Conservation (phyloP, 352 stramenopile genomes). For the Globisporangium polare region DNA sequence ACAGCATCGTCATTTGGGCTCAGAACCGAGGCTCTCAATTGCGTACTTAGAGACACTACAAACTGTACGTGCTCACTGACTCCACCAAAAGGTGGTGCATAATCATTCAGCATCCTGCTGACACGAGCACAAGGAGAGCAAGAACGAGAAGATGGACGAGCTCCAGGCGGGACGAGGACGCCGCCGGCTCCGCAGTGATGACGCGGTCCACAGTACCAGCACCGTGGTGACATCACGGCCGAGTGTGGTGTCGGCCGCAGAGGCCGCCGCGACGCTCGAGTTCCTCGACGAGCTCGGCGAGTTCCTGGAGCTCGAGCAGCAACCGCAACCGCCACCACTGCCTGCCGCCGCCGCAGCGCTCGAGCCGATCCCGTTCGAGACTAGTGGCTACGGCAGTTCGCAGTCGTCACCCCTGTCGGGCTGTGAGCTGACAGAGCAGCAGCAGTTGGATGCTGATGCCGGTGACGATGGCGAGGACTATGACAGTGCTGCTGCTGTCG, state of each 20-base stretch:
- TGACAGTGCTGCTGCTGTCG: too few relatives aligned
- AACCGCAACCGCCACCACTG: neutral
- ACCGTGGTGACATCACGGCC: too few relatives aligned
- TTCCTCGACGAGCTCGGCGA: conserved; percentile 1
- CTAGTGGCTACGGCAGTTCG: neutral
- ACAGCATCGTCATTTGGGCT: too few relatives aligned
- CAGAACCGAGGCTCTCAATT: neutral
- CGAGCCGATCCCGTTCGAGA: neutral
- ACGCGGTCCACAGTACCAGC: neutral
- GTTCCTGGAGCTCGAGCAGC: conserved; percentile 1
- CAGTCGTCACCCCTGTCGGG: neutral
- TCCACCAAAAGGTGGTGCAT: neutral
- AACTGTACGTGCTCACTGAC: neutral
- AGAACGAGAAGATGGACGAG: neutral
- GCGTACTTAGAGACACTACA: neutral
- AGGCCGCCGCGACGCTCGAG: neutral
- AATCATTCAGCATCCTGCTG: neutral
- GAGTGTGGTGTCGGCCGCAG: neutral
- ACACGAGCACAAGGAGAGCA: neutral
- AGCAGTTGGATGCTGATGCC: neutral
- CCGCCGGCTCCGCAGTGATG: neutral
- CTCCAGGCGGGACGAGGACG: neutral
- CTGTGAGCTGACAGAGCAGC: neutral
- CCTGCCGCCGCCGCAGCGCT: neutral
- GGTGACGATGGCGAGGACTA: neutral